Conservation (phyloP, 2,329 filamentous ascomycete genomes). For the Beauveria pseudobassiana region DNA sequence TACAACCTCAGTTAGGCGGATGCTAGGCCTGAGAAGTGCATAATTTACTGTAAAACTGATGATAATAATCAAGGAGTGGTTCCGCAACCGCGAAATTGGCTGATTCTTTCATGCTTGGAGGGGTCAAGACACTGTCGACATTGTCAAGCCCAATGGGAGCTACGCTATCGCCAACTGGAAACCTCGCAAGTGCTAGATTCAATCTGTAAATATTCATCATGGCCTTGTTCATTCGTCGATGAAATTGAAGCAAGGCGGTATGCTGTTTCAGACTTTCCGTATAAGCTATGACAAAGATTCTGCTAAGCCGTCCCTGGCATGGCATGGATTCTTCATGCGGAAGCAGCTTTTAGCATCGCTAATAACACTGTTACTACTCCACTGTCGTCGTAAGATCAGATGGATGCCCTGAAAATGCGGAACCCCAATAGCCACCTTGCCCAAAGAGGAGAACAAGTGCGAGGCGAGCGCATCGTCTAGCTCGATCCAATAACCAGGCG, state of each 20-base stretch:
- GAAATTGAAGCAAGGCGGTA: not conserved
- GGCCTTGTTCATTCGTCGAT: not conserved
- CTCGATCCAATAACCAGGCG: too few species aligned
- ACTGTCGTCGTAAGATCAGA: too few species aligned
- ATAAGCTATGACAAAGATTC: too few species aligned
- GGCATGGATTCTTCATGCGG: too few species aligned
- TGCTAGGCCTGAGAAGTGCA: conserved; percentile 14
- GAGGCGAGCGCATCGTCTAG: too few species aligned
- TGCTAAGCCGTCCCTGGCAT: too few species aligned
- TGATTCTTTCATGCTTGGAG: conserved; percentile 18
- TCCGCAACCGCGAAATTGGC: conserved; percentile 13
- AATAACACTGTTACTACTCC: too few species aligned
- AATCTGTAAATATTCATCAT: not conserved
- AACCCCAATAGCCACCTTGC: too few species aligned
- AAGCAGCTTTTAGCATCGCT: too few species aligned
- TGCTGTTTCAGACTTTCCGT: too few species aligned
- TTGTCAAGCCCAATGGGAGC: conserved; percentile 14
- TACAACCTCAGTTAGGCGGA: conserved; percentile 15
- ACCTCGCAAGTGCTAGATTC: conserved; percentile 13
- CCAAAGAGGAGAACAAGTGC: too few species aligned
- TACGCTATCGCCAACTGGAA: conserved; percentile 17
- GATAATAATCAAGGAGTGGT: conserved; percentile 16
- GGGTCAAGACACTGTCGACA: conserved; percentile 16
- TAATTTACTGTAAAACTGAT: conserved; percentile 15
- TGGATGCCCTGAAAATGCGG: too few species aligned